Base-by-base conservation (phyloP, 2,329 filamentous ascomycete genomes). In the Cercospora canescens region DNA sequence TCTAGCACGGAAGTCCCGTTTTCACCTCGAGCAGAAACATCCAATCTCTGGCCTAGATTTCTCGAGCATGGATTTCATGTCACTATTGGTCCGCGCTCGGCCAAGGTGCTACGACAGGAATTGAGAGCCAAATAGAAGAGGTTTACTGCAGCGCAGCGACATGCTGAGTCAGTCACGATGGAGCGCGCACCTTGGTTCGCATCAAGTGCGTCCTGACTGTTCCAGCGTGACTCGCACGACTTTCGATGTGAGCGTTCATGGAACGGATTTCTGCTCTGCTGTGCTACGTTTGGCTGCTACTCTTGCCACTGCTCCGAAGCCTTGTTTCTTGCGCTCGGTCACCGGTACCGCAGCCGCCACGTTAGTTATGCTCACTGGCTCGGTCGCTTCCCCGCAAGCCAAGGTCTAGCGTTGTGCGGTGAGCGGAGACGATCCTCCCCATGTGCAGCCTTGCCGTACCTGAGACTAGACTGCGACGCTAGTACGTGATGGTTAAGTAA, bases 401-500 rank as follows among this genome's bases (percentile, higher is more conserved):
- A 35, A 34, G 28, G 18, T 41, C 52, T 48, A 61, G 61, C 48
- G 56, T 55, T 57, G 30, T 61, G 64, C 61, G 55, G 56, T 63
- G 60, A 60, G 54, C 37, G 55, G 34, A 41, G 59, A 37, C 56
- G 60, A 62, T 66, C 60, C 28, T 39, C 64, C 41, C 64, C 54
- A 63, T 55, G 60, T 66, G 64, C 60, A 50, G 61, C 52, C 52
- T 35, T n/a, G 59, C 55, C 21, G 64, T 67, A 58, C 65, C 65
- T 67, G 65, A 62, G 48, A 59, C 65, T 64, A 64, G 39, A 26
- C 48, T 35, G 39, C 26, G 18, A 50, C 61, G 57, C 61, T 63
- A 62, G 48, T 67, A 67, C 65, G 65, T 64, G 65, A 67, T 64
- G 65, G 57, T 64, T 62, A 67, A 61, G 65, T 67, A 67, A 67